Evolutionary conservation across 352 stramenopile species (phyloP).

Genomic region (Achlya hypogyna): DNA sequence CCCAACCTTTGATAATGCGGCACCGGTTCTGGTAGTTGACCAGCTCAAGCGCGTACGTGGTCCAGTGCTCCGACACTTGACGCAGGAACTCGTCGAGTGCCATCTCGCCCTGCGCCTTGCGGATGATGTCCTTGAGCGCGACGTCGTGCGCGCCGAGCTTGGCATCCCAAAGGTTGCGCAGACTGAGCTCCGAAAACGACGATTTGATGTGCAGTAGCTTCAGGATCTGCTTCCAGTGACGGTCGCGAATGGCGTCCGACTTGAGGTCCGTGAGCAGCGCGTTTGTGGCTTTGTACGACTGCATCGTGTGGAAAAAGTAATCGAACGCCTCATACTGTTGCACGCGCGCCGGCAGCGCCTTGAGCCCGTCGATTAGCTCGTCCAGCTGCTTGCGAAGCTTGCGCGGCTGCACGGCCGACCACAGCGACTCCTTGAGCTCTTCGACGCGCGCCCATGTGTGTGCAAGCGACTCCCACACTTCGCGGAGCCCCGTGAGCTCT

Average conservation of each 20-base stretch:
- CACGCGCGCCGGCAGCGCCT: constrained; percentile 91
- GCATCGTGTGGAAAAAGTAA: constrained; percentile 88
- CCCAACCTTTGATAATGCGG: constrained; percentile 97
- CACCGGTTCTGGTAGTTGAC: constrained; percentile 92
- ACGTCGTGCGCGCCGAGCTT: constrained; percentile 88
- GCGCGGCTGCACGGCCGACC: constrained; percentile 89
- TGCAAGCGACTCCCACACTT: constrained; percentile 95
- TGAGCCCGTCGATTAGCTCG: constrained; percentile 94
- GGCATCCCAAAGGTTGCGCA: constrained; percentile 97
- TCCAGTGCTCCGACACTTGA: constrained; percentile 90
- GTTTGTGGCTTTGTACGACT: constrained; percentile 90
- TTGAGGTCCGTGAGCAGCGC: constrained; percentile 95
- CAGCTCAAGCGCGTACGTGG: constrained; percentile 83
- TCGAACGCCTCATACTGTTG: constrained; percentile 98
- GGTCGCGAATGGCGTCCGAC: constrained; percentile 96
- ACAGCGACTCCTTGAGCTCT: constrained; percentile 91
- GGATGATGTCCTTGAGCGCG: constrained; percentile 95
- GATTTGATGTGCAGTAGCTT: constrained; percentile 88
- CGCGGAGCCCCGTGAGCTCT: constrained; percentile 93
- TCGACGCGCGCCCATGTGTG: constrained; percentile 84
- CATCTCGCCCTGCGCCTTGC: constrained; percentile 98
- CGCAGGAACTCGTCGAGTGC: constrained; percentile 98
- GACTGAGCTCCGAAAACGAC: constrained; percentile 91
- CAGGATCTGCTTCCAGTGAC: constrained; percentile 98
- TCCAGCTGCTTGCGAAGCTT: constrained; percentile 96